phyloP scores from a whole-genome alignment of 2,329 filamentous ascomycete genomes.

The Rhinocladiella similis region DNA sequence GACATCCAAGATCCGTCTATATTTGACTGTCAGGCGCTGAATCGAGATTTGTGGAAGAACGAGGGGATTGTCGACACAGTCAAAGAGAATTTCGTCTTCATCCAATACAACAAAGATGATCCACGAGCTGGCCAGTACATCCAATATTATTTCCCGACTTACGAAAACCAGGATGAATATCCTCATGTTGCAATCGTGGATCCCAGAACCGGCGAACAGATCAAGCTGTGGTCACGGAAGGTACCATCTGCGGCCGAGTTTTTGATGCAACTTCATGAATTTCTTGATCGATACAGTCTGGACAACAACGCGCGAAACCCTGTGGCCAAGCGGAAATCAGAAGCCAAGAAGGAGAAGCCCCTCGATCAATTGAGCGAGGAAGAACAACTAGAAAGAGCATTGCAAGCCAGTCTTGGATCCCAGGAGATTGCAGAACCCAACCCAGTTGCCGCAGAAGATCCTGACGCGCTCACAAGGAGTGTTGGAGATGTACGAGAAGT shows the following conservation, averaged over 20 bases:
- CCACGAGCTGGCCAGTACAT: constrained; percentile 76
- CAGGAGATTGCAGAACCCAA: constrained; percentile 34
- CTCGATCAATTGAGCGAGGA: constrained; percentile 92
- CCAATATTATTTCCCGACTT: constrained; percentile 81
- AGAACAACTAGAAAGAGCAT: constrained; percentile 91
- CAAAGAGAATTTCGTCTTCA: constrained; percentile 88
- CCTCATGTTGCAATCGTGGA: constrained; percentile 96
- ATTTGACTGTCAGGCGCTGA: constrained; percentile 92
- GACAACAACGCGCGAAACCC: constrained; percentile 89
- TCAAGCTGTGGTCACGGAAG: constrained; percentile 90
- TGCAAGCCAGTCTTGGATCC: constrained; percentile 80
- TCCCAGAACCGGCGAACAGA: constrained; percentile 91
- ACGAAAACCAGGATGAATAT: constrained; percentile 84
- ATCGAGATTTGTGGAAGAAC: constrained; percentile 96
- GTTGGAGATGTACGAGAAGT: constrained; percentile 55
- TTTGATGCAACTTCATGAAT: constrained; percentile 87
- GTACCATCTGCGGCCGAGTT: constrained; percentile 78
- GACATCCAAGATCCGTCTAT: constrained; percentile 93
- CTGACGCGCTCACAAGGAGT: constrained; percentile 81
- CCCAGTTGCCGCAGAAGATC: constrained; percentile 63
- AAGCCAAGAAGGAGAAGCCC: constrained; percentile 66
- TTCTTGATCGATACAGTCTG: constrained; percentile 94
- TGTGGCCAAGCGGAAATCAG: constrained; percentile 74
- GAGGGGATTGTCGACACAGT: constrained; percentile 74
- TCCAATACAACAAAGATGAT: constrained; percentile 90